Evolutionary conservation across 768 basidiomycete genomes (phyloP).

Genomic region (Termitomyces sp.): DNA sequence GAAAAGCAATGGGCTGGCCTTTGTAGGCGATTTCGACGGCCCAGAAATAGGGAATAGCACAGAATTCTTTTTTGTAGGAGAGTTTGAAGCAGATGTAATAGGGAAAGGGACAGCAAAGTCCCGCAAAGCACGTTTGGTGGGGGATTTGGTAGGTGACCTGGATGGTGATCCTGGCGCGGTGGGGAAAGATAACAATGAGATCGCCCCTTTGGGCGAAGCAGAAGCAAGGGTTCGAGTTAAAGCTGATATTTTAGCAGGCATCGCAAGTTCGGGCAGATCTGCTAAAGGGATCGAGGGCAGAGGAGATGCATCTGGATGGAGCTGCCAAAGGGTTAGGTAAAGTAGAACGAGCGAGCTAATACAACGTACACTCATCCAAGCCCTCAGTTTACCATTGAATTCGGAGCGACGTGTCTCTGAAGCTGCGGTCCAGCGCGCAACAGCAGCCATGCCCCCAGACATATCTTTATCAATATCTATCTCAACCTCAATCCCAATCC

Average conservation of each 20-base stretch:
- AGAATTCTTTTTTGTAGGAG: constrained; percentile 9
- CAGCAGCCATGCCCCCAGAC: constrained; percentile 82
- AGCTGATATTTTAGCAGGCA: constrained; percentile 54
- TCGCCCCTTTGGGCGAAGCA: constrained; percentile 62
- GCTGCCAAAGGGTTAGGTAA: constrained; percentile 32
- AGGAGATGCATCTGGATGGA: constrained; percentile 40
- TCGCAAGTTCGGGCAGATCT: constrained; percentile 58
- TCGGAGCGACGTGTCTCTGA: constrained; percentile 57
- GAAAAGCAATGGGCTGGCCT: constrained; percentile 37
- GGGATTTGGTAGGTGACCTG: constrained; percentile 35
- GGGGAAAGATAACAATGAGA: constrained; percentile 37
- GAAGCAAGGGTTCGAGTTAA: constrained; percentile 72
- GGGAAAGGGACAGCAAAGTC: constrained; percentile 15
- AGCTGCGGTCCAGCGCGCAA: constrained; percentile 82
- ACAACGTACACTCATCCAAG: constrained; percentile 59
- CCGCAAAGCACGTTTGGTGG: constrained; percentile 32
- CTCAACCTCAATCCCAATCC: constrained; percentile 84
- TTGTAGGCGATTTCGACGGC: constrained; percentile 6
- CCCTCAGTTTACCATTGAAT: constrained; percentile 55
- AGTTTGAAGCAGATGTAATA: constrained; percentile 1
- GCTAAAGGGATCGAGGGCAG: constrained; percentile 63
- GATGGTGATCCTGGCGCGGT: constrained; percentile 37
- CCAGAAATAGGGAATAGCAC: constrained; percentile 2
- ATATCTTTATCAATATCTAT: constrained; percentile 81
- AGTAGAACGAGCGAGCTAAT: background rate